These are phyloP conservation scores for Balamuthia mandrillaris DNA, from an alignment of 208 protist species.

Conservation along the genomic window DNA sequence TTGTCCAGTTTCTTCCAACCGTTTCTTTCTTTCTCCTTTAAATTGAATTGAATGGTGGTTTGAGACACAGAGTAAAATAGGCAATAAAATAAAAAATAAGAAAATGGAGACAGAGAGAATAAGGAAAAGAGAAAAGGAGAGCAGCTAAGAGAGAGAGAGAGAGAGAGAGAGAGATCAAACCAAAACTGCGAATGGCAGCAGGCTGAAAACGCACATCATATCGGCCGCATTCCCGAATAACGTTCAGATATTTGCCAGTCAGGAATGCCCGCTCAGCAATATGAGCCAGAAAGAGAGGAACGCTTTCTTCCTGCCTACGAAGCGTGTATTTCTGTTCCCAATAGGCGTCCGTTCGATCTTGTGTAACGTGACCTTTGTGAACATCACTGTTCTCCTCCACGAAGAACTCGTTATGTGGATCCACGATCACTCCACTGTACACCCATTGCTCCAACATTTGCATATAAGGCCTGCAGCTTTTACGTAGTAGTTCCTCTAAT, in stretches of 20 bases:
- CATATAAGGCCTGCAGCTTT: slow-evolving; percentile 1
- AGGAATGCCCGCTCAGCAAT: not conserved
- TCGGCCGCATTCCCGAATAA: not conserved
- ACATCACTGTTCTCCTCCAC: not conserved
- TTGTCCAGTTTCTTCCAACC: too few relatives aligned
- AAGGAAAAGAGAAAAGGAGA: too few relatives aligned
- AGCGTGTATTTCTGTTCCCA: slow-evolving; percentile 20
- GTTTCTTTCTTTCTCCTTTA: too few relatives aligned
- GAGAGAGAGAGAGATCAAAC: too few relatives aligned
- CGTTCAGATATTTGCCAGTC: slow-evolving; percentile 22
- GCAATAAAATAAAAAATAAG: too few relatives aligned
- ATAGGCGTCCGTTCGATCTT: not conserved
- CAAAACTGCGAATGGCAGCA: too few relatives aligned
- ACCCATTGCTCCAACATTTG: not conserved
- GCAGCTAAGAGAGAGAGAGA: too few relatives aligned
- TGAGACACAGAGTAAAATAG: too few relatives aligned
- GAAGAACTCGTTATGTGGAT: not conserved
- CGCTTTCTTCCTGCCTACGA: not conserved
- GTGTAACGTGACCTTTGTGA: not conserved
- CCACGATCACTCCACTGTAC: not conserved
- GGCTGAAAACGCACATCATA: too few relatives aligned
- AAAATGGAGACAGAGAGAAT: too few relatives aligned
- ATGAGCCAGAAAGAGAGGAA: not conserved
- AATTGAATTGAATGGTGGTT: too few relatives aligned
- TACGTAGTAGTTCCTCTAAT: not conserved